A percentile compares a stretch with the other conserved stretches of the same genome.
Evolutionary conservation across 495 filamentous ascomycete genomes (phyloP).

Genomic region (Haplographium delicatum): DNA sequence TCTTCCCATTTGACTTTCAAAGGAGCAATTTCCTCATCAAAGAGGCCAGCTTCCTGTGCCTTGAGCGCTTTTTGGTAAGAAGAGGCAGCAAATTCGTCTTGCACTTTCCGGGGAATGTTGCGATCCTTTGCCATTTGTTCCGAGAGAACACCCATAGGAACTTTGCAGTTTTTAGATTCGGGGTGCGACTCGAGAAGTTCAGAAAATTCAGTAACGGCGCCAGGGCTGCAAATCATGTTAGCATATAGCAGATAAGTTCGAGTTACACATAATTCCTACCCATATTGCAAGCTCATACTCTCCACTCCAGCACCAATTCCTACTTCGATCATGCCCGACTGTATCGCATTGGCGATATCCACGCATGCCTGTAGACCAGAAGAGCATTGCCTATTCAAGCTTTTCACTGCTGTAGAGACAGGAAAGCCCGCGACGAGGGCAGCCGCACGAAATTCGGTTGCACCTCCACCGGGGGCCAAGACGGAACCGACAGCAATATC

Average conservation of each 20-base stretch:
- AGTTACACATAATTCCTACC: conserved; percentile 37
- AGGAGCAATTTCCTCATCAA: conserved; percentile 88
- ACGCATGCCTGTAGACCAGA: conserved; percentile 84
- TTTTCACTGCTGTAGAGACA: conserved; percentile 72
- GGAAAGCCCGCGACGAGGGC: conserved; percentile 90
- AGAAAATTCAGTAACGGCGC: conserved; percentile 89
- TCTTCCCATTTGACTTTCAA: conserved; percentile 78
- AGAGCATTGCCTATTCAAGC: conserved; percentile 87
- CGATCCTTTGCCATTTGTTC: conserved; percentile 92
- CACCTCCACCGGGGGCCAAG: conserved; percentile 86
- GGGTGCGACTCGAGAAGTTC: conserved; percentile 80
- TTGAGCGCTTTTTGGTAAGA: conserved; percentile 85
- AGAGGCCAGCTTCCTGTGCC: conserved; percentile 84
- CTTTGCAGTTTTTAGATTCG: conserved; percentile 92
- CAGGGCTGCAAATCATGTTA: conserved; percentile 47
- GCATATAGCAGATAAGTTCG: neutral
- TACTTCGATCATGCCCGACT: conserved; percentile 86
- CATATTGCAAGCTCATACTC: conserved; percentile 92
- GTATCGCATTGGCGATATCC: conserved; percentile 89
- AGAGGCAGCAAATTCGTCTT: conserved; percentile 84
- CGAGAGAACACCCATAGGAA: conserved; percentile 92
- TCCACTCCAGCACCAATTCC: conserved; percentile 96
- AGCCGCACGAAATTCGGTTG: conserved; percentile 94
- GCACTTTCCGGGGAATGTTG: conserved; percentile 60
- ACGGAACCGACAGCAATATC: conserved; percentile 92